These are phyloP conservation scores for Trichoderma simmonsii DNA, from an alignment of 2,329 filamentous ascomycete genomes.

Conservation along the genomic window DNA sequence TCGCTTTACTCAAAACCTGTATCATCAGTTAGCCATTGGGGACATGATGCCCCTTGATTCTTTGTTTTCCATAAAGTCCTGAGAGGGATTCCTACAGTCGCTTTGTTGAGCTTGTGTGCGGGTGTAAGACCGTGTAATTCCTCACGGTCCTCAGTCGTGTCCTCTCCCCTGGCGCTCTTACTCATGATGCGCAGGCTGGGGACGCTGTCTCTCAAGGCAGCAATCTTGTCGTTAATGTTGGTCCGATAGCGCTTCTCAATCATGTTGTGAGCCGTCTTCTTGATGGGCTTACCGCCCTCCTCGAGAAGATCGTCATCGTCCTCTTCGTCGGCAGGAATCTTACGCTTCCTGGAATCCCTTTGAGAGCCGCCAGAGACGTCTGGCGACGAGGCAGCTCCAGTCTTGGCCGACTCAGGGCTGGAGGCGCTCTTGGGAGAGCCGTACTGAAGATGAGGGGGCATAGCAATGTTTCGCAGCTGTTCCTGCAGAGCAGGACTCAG, in stretches of 20 bases:
- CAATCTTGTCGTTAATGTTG: conserved; percentile 96
- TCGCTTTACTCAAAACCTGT: conserved; percentile 85
- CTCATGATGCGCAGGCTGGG: conserved; percentile 84
- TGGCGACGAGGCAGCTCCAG: conserved; percentile 56
- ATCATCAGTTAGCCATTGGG: background rate
- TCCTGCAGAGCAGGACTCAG: conserved; percentile 60
- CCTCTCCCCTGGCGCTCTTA: conserved; percentile 65
- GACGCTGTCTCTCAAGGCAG: conserved; percentile 85
- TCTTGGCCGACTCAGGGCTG: conserved; percentile 54
- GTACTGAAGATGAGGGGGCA: conserved; percentile 61
- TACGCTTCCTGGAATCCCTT: conserved; percentile 61
- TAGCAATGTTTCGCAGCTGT: conserved; percentile 60
- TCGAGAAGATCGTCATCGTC: conserved; percentile 55
- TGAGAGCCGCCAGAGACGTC: conserved; percentile 47
- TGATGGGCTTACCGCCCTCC: conserved; percentile 56
- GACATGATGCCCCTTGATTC: background rate
- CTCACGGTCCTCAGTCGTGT: conserved; percentile 70
- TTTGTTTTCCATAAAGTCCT: background rate
- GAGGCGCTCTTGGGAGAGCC: conserved; percentile 56
- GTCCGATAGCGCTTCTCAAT: conserved; percentile 97
- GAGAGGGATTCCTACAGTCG: conserved; percentile 58
- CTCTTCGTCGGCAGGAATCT: conserved; percentile 55
- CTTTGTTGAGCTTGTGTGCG: conserved; percentile 94
- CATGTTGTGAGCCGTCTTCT: conserved; percentile 97
- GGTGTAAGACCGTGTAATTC: conserved; percentile 73